Evolutionary conservation across 139 green algal genomes (phyloP), one percentile per base, ranked within the genome.

Genomic region (Chlorella vulgaris): DNA sequence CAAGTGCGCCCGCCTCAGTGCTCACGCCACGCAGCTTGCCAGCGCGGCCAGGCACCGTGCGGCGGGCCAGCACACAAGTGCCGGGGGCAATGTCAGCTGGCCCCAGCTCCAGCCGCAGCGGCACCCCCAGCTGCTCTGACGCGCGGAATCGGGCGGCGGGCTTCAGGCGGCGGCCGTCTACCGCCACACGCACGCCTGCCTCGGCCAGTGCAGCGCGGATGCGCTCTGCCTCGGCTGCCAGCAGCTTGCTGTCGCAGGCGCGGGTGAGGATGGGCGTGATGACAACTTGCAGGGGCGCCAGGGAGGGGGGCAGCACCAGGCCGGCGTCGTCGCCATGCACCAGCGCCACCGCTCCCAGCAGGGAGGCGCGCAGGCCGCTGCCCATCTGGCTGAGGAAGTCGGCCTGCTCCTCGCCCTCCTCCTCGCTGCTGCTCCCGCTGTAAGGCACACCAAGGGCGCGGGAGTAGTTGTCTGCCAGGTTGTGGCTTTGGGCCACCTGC

Each of bases 321-420:
- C 96, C 96, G 43, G 89, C 90, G 85, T 98, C 94, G 85, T 99
- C 96, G 7, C 96, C 96, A 81, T 98, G 96, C 1, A 90, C 92
- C 96, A 98, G 98, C 87, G 98, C 98, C 84, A 98, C 82, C 62
- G 92, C 96, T 31, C 96, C 88, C n/a, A 99, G 85, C 78, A 98
- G 82, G 36, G 96, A 91, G 39, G 61, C 39, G 10, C 51, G 76
- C 51, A 79, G 35, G 35, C 73, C 73, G 53, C 35, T 28, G 24
- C 42, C 76, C 76, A 82, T 82, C 76, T 82, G 76, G 19, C 24
- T 38, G 40, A 82, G 39, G 43, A n/a, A 43, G 18, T 65, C 18
- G 1, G 13, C 24, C 21, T 53, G 8, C 24, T 68, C 35, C 28
- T 33, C 53, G 33, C 68, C 51, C 28, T 60, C 26, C 68, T 4